Evolutionary conservation across 768 basidiomycete genomes (phyloP).

Genomic region (Tubosaeta brunneosetosa): DNA sequence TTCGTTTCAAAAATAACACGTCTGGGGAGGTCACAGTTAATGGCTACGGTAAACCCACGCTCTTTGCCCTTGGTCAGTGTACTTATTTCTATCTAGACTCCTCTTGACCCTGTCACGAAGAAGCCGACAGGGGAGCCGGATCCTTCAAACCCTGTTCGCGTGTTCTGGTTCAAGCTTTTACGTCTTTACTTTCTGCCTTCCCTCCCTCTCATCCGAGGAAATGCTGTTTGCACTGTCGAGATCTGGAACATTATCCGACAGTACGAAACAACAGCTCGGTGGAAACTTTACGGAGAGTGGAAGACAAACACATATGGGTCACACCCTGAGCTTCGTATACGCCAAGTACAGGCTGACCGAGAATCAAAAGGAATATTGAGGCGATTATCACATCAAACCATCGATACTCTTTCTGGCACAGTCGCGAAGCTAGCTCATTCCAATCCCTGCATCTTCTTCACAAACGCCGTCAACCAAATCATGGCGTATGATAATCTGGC

Average conservation of each 20-base stretch:
- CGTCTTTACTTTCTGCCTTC: slow-evolving; percentile 83
- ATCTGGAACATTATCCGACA: slow-evolving; percentile 86
- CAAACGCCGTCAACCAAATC: slow-evolving; percentile 86
- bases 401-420: slow-evolving; percentile 78
- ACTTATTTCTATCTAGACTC: slow-evolving; percentile 32
- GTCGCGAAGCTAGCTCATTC: slow-evolving; percentile 93
- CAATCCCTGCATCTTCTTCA: slow-evolving; percentile 89
- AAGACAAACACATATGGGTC: slow-evolving; percentile 64
- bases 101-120: slow-evolving; percentile 58
- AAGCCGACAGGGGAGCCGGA: slow-evolving; percentile 52
- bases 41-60: slow-evolving; percentile 43
- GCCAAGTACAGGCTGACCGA: slow-evolving; percentile 76
- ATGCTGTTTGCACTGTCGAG: slow-evolving; percentile 86
- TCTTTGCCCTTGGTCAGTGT: not conserved
- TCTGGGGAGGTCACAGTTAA: slow-evolving; percentile 64
- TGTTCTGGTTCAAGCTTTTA: slow-evolving; percentile 81
- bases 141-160: slow-evolving; percentile 53
- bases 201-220: slow-evolving; percentile 76
- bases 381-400: slow-evolving; percentile 78
- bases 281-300: slow-evolving; percentile 96
- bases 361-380: slow-evolving; percentile 88
- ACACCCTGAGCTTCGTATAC: slow-evolving; percentile 76
- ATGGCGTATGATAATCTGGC: slow-evolving; percentile 96
- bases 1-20: slow-evolving; percentile 79
- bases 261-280: slow-evolving; percentile 76